Evolutionary conservation across 1,284 basidiomycete genomes (phyloP), one percentile per base, ranked within the genome.

Genomic region (Tilletia setariae): DNA sequence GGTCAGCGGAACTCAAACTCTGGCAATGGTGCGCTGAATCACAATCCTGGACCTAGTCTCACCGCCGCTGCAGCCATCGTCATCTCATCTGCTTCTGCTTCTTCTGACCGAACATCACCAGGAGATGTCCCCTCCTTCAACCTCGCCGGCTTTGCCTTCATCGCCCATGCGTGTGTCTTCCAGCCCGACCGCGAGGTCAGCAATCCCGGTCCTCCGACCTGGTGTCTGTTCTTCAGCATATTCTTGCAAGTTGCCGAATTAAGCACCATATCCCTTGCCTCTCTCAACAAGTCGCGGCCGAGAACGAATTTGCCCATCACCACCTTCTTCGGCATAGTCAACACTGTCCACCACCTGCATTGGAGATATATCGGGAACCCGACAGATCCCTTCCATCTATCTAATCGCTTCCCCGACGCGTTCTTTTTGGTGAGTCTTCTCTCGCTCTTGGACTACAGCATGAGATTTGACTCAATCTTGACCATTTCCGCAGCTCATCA

Each of bases 181-280:
- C 69, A 71, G 19, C 73, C 74, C 8, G 73, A 74, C 44, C 72
- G 72, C 30, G 56, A 61, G 21, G 16, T n/a, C 28, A 30, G 28
- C 23, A 32, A 61, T 30, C 56, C 56, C 25, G 56, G 56, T 15
- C 68, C 69, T 6, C 74, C 77, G 35, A 76, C 72, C 59, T 70
- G 76, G 32, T 76, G 79, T 64, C 76, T 79, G 35, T 78, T 74
- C 63, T 71, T 81, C 43, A 74, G 76, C 68, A 65, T 79, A 30
- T 67, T 78, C 15, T 67, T 76, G 11, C 74, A 78, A 46, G 46
- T 79, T 42, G 69, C 76, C 0, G 77, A 81, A 67, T 69, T 2
- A 42, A 68, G 23, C 44, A 68, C 43, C n/a, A 42, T 53, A 40
- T n/a, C 44, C 40, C 28, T 61, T 23, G 44, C 35, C 3, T 65